phyloP scores from a whole-genome alignment of 2,329 filamentous ascomycete genomes.

The Falciphora oryzae region DNA sequence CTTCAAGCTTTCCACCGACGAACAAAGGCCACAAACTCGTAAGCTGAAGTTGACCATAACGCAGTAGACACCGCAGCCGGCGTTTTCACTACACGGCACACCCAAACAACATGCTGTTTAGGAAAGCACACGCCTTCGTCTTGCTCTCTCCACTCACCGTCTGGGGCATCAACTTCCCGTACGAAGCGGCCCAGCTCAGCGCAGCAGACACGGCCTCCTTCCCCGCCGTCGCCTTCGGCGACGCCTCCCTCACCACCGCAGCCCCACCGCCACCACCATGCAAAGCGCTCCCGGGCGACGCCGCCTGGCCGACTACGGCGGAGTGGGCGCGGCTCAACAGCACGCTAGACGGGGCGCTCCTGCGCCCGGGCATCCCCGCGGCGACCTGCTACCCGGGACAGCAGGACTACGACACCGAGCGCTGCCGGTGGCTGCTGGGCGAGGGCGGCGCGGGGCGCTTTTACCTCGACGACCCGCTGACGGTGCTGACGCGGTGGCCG shows the following conservation, averaged over 20 bases:
- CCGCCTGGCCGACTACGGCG: slow-evolving; percentile 23
- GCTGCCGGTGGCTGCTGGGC: slow-evolving; percentile 24
- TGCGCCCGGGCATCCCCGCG: slow-evolving; percentile 27
- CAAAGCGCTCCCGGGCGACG: slow-evolving; percentile 25
- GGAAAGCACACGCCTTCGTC: no score
- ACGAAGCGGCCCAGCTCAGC: slow-evolving; percentile 20
- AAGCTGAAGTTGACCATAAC: no score
- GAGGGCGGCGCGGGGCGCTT: slow-evolving; percentile 21
- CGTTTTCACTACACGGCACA: no score
- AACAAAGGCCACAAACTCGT: no score
- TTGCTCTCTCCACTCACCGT: no score
- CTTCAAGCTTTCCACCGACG: no score
- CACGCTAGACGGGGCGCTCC: slow-evolving; percentile 26
- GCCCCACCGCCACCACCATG: slow-evolving; percentile 16
- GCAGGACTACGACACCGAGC: slow-evolving; percentile 20
- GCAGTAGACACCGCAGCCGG: no score
- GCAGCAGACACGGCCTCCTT: slow-evolving; percentile 26
- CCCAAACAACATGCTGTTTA: no score
- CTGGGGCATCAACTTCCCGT: slow-evolving; percentile 11
- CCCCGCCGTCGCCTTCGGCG: slow-evolving; percentile 23
- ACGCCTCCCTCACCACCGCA: slow-evolving; percentile 18
- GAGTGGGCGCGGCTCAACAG: slow-evolving; percentile 25
- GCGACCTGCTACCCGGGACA: slow-evolving; percentile 26
- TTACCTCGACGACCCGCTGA: slow-evolving; percentile 27
- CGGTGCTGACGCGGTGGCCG: slow-evolving; percentile 26